Percentiles rank a stretch among this genome's conserved stretches.
Conservation (phyloP, 345 rosid species). For the Eutrema japonicum region DNA sequence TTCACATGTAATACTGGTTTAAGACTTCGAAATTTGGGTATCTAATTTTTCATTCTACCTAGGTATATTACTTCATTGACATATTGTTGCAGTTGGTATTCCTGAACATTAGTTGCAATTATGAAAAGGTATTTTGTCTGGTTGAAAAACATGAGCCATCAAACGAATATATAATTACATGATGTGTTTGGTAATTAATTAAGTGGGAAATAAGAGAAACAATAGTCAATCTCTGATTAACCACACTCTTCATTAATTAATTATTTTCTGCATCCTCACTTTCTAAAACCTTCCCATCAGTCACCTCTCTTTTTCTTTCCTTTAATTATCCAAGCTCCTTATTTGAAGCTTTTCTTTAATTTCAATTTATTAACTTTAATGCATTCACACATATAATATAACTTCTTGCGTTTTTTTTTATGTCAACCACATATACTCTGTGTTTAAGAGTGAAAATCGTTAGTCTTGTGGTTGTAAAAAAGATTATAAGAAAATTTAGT, state of each 20-base stretch:
- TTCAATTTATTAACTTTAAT: not conserved
- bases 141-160: slow-evolving; percentile 40
- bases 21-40: not conserved
- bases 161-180: slow-evolving; percentile 24
- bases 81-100: slow-evolving; percentile 25
- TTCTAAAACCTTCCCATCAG: slow-evolving; percentile 20
- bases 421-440: not conserved
- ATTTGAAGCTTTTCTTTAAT: slow-evolving; percentile 16
- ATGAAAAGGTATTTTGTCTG: slow-evolving; percentile 32
- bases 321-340: slow-evolving; percentile 12
- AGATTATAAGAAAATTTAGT: not conserved
- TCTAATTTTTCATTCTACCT: slow-evolving; percentile 6
- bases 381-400: not conserved
- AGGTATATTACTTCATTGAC: slow-evolving; percentile 20
- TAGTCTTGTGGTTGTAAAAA: slow-evolving; percentile 8
- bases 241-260: slow-evolving; percentile 30
- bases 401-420: not conserved
- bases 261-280: slow-evolving; percentile 3
- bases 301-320: slow-evolving; percentile 17
- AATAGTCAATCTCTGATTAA: slow-evolving; percentile 38
- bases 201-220: slow-evolving; percentile 17
- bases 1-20: not conserved
- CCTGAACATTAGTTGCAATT: slow-evolving; percentile 17
- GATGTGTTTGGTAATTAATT: slow-evolving; percentile 34
- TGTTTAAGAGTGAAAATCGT: not conserved